Percentiles rank a stretch among this genome's conserved stretches.
Evolutionary conservation across 1,139 yeast genomes (phyloP).

Genomic region (Blastobotrys capitulatus): DNA sequence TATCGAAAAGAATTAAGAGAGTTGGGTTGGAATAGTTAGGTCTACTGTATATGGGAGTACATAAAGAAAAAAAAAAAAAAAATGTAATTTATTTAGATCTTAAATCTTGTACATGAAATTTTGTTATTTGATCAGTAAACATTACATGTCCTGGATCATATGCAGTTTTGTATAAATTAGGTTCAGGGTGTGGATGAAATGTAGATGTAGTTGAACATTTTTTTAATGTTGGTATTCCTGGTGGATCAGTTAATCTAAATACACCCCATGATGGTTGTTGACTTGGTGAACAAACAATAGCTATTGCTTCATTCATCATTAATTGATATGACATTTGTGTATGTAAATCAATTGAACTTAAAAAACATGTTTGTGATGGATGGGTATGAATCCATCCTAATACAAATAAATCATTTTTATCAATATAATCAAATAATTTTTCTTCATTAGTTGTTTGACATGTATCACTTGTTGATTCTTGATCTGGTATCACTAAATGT

Average conservation of each 20-base stretch:
- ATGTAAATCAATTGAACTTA: conserved; percentile 57
- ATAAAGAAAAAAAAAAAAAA: background rate
- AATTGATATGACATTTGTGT: conserved; percentile 59
- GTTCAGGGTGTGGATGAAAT: conserved; percentile 55
- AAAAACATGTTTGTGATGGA: conserved; percentile 59
- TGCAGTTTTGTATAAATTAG: conserved; percentile 44
- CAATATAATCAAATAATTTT: conserved; percentile 47
- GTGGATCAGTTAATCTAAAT: conserved; percentile 56
- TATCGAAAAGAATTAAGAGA: conserved; percentile 65
- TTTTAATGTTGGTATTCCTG: conserved; percentile 49
- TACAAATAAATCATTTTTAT: conserved; percentile 47
- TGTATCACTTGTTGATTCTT: conserved; percentile 52
- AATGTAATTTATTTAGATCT: conserved; percentile 19
- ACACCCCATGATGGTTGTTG: conserved; percentile 46
- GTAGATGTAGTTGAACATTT: conserved; percentile 39
- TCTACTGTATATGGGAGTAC: background rate
- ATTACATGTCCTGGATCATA: conserved; percentile 47
- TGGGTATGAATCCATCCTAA: conserved; percentile 69
- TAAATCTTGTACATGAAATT: conserved; percentile 38
- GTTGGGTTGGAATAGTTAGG: conserved; percentile 58
- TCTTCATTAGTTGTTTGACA: conserved; percentile 56
- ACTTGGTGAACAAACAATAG: conserved; percentile 55
- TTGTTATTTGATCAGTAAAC: conserved; percentile 37
- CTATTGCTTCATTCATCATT: conserved; percentile 62
- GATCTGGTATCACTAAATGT: conserved; percentile 53